Evolutionary conservation across 257 asterid genomes (phyloP).

Genomic region (Lycium barbarum): DNA sequence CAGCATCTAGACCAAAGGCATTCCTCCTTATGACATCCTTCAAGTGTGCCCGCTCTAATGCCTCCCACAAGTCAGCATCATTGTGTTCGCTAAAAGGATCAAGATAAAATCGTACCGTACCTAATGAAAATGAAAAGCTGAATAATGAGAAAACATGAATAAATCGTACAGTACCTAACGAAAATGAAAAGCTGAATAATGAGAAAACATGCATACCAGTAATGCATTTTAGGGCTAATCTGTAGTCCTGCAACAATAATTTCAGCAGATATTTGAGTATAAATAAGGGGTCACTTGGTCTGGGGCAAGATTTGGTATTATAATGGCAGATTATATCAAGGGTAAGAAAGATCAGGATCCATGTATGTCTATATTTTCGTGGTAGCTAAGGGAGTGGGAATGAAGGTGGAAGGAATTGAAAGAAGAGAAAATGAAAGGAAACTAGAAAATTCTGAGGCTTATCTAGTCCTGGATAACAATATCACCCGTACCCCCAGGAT

Average conservation of each 20-base stretch:
- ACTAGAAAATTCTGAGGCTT: background rate
- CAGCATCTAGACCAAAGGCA: conserved; percentile 79
- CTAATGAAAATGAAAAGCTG: conserved; percentile 42
- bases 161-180: conserved; percentile 75
- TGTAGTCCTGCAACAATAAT: background rate
- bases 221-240: background rate
- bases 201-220: conserved; percentile 5
- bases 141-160: no score
- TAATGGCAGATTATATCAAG: background rate
- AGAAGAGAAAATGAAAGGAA: conserved; percentile 11
- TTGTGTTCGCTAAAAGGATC: conserved; percentile 88
- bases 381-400: background rate
- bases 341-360: conserved; percentile 18
- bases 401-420: background rate
- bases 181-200: background rate
- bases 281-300: background rate
- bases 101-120: conserved; percentile 82
- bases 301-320: background rate
- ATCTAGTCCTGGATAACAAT: background rate
- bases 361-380: background rate
- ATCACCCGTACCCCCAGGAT: background rate
- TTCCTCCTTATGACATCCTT: conserved; percentile 75
- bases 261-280: background rate
- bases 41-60: conserved; percentile 82
- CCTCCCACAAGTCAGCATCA: conserved; percentile 89